Evolutionary conservation across 225 moss, liverwort and hornwort species (phyloP), one percentile per base, ranked within the genome.

Genomic region (Straminergon stramineum): DNA sequence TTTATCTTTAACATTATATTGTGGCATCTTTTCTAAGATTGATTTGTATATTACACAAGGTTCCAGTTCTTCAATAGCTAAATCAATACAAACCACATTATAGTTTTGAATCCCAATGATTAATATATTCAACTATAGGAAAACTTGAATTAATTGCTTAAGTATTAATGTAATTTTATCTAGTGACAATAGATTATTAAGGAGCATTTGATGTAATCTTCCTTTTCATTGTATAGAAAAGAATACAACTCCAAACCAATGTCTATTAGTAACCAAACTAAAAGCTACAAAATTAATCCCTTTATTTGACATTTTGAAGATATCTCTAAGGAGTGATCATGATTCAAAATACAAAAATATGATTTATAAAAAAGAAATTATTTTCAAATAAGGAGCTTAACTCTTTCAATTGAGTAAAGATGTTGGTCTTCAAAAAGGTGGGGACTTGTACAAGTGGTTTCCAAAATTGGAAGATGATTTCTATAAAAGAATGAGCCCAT

Each of bases 41-140:
- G 97, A 94, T 71, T 92, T 94, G 52, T 92, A 92, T 8, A 81
- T 68, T 3, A 96, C n/a, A 61, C 56, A 57, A 11, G 90, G 84
- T 81, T 97, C 96, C 18, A 96, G 15, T 83, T 96, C 94, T 21
- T 93, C 90, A 51, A 97, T 30, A 41, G 85, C 97, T 97, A 35
- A 77, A 89, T 32, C 28, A 24, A 52, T 43, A 4, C 6, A n/a
- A 45, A 41, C 19, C 13, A 79, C 16, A 48, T 76, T 0, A 51
- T 9, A 52, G 11, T 82, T 82, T 60, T 56, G 13, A 56, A 6
- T 35, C 1, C 1, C 14, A 32, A n/a, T 1, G 1, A 3, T 16
- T 30, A 48, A 62, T 21, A 2, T 14, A 37, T 7, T 57, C 32
- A 57, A 16, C 13, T 31, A 31, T 35, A 56, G 3, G 0, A n/a